Percentiles rank a stretch among this genome's conserved stretches.
Conservation (phyloP, 768 basidiomycete genomes). For the Rhodosporidiobolus sp. region DNA sequence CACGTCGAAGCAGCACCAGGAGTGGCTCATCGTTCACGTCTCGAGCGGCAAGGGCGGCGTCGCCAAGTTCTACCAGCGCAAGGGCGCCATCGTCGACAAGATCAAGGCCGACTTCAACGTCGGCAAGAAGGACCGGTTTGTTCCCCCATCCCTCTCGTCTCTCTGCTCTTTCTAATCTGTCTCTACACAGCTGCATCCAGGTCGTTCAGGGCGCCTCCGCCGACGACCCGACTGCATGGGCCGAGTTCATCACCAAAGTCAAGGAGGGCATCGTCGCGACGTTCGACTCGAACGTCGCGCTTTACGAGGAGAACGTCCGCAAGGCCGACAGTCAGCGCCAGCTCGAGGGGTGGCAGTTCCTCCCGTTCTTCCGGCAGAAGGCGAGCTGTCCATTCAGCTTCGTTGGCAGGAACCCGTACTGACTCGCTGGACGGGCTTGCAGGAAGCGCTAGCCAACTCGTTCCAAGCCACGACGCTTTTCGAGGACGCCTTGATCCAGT, state of each 20-base stretch:
- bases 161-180: background rate
- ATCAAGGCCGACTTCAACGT: conserved; percentile 86
- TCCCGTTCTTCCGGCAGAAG: conserved; percentile 93
- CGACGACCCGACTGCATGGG: conserved; percentile 71
- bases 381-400: conserved; percentile 54
- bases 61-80: conserved; percentile 67
- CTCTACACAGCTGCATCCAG: conserved; percentile 67
- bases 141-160: background rate
- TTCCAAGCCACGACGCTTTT: conserved; percentile 84
- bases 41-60: conserved; percentile 54
- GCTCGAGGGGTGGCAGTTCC: conserved; percentile 98
- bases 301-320: conserved; percentile 84
- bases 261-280: conserved; percentile 84
- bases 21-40: conserved; percentile 88
- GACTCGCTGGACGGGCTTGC: conserved; percentile 6
- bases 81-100: conserved; percentile 80
- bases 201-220: conserved; percentile 54
- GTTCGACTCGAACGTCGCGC: conserved; percentile 72
- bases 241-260: conserved; percentile 77
- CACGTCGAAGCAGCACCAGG: conserved; percentile 69
- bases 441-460: conserved; percentile 92
- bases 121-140: conserved; percentile 66
- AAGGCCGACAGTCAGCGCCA: conserved; percentile 82
- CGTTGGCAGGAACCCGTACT: background rate
- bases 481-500: conserved; percentile 84